These are phyloP conservation scores for Striga asiatica DNA, from an alignment of 257 asterid species.

Conservation along the genomic window DNA sequence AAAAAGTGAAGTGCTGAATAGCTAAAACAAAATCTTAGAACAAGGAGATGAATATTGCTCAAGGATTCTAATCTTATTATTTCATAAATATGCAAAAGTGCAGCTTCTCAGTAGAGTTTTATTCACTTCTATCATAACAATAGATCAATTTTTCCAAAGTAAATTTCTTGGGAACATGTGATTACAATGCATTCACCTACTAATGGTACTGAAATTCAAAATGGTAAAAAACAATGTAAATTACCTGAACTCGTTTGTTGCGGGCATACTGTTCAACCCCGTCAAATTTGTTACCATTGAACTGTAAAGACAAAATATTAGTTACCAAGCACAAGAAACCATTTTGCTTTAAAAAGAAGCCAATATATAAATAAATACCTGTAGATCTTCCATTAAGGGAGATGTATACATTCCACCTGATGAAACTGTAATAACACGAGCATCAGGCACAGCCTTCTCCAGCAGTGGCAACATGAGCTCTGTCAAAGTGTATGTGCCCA, in stretches of 20 bases:
- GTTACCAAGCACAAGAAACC: slow-evolving; percentile 2
- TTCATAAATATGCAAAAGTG: too few species aligned
- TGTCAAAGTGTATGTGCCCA: slow-evolving; percentile 76
- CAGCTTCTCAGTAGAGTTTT: too few species aligned
- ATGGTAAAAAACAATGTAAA: not conserved
- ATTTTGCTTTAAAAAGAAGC: not conserved
- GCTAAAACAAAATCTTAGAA: too few species aligned
- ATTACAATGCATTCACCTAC: not conserved
- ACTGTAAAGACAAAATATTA: slow-evolving; percentile 33
- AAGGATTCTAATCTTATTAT: too few species aligned
- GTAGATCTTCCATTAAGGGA: slow-evolving; percentile 67
- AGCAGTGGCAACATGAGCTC: slow-evolving; percentile 68
- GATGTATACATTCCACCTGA: slow-evolving; percentile 95
- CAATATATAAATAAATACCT: slow-evolving; percentile 22
- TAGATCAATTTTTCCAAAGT: not conserved
- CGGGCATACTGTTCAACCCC: slow-evolving; percentile 88
- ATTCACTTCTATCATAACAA: too few species aligned
- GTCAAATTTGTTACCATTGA: slow-evolving; percentile 38
- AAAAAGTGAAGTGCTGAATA: too few species aligned
- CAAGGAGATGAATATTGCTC: too few species aligned
- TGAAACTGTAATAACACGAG: slow-evolving; percentile 88
- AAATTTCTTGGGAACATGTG: not conserved
- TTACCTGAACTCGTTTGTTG: slow-evolving; percentile 88
- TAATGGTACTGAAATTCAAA: not conserved
- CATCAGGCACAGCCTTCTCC: slow-evolving; percentile 89